Conservation (phyloP, 306 rosid species). For the Sesbania bispinosa region DNA sequence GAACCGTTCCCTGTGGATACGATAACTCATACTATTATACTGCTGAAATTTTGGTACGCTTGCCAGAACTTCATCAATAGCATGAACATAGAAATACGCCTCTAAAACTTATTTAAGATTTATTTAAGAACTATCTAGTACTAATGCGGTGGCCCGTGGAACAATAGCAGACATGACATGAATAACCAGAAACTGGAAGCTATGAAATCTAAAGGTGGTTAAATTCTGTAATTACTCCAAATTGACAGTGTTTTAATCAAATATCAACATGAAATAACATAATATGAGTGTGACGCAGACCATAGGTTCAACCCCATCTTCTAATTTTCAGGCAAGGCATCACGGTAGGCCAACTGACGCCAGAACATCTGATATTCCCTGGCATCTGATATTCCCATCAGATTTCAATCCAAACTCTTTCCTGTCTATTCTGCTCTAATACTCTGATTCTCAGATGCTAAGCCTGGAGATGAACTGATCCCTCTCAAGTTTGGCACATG, state of each 20-base stretch:
- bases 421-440: no score
- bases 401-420: no score
- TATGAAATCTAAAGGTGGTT: background rate
- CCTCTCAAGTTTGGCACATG: no score
- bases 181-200: background rate
- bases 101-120: background rate
- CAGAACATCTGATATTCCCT: conserved; percentile 90
- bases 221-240: background rate
- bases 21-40: no score
- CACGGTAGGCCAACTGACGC: conserved; percentile 83
- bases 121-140: background rate
- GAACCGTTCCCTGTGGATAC: no score
- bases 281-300: conserved; percentile 32
- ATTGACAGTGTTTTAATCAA: background rate
- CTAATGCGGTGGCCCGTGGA: background rate
- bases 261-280: background rate
- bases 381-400: conserved; percentile 80
- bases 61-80: no score
- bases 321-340: conserved; percentile 41
- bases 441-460: no score
- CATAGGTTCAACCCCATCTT: conserved; percentile 52
- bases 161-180: background rate
- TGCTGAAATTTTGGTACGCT: no score
- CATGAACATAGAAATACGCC: background rate
- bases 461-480: no score